Evolutionary conservation across 2,329 filamentous ascomycete species (phyloP).

Genomic region (Claviceps monticola): DNA sequence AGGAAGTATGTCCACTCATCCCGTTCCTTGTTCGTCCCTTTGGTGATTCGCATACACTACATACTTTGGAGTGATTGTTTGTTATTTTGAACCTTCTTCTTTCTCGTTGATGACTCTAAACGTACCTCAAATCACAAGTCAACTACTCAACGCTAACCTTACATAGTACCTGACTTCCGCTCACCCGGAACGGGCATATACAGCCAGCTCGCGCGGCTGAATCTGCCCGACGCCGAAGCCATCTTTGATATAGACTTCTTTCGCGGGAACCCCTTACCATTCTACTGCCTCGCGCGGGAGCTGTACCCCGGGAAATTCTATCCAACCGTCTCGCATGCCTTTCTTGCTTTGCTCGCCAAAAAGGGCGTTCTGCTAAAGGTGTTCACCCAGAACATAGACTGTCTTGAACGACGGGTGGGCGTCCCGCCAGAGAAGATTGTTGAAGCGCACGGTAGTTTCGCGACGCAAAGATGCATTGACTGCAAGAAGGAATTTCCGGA

Average conservation of each 20-base stretch:
- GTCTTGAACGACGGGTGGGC: conserved; percentile 75
- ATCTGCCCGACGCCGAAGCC: conserved; percentile 79
- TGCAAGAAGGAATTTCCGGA: conserved; percentile 62
- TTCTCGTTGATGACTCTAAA: too few species aligned
- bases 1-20: conserved; percentile 32
- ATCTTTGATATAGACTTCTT: conserved; percentile 94
- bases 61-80: too few species aligned
- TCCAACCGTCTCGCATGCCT: conserved; percentile 81
- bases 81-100: too few species aligned
- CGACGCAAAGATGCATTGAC: conserved; percentile 79
- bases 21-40: neutral
- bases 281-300: conserved; percentile 85
- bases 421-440: conserved; percentile 70
- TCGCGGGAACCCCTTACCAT: conserved; percentile 67
- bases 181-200: conserved; percentile 90
- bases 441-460: conserved; percentile 93
- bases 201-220: conserved; percentile 72
- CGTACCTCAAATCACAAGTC: too few species aligned
- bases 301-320: conserved; percentile 81
- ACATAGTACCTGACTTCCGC: conserved; percentile 76
- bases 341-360: conserved; percentile 66
- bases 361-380: conserved; percentile 71
- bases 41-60: too few species aligned
- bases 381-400: conserved; percentile 98
- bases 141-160: neutral